These are phyloP conservation scores for Phialocephala sp. DNA, from an alignment of 2,329 filamentous ascomycete species.

Conservation along the genomic window DNA sequence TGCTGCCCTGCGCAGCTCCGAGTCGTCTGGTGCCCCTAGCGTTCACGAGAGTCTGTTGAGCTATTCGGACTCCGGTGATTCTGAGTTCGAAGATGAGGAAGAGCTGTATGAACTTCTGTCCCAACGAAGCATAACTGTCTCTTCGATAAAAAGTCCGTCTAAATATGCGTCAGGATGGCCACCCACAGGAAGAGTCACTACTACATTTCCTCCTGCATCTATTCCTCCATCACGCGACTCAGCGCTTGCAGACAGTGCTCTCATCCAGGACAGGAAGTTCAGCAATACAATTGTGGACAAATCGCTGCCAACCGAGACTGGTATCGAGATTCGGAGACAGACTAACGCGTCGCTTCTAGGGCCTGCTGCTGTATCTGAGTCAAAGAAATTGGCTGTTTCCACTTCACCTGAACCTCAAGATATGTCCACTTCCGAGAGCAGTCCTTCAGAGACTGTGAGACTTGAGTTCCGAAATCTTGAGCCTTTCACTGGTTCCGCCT, in stretches of 20 bases:
- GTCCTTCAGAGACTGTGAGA: background rate
- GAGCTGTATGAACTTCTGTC: constrained; percentile 11
- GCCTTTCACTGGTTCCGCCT: constrained; percentile 17
- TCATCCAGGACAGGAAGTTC: constrained; percentile 1
- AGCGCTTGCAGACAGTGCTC: background rate
- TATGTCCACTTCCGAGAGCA: background rate
- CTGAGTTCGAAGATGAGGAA: constrained; percentile 28
- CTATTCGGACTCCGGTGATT: constrained; percentile 32
- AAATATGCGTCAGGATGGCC: constrained; percentile 22
- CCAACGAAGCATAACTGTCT: constrained; percentile 9
- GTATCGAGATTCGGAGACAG: constrained; percentile 8
- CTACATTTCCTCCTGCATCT: constrained; percentile 28
- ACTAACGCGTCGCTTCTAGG: background rate
- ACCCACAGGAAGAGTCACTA: constrained; percentile 27
- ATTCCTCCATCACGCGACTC: constrained; percentile 22
- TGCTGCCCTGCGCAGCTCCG: constrained; percentile 17
- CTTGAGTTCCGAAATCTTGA: constrained; percentile 26
- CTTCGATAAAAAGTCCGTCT: constrained; percentile 11
- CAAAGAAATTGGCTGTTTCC: background rate
- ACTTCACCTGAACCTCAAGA: background rate
- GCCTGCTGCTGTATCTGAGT: background rate
- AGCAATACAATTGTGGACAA: constrained; percentile 22
- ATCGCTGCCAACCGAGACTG: constrained; percentile 6
- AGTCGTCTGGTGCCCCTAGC: constrained; percentile 29
- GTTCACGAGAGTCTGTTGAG: constrained; percentile 40